Base-by-base conservation (phyloP, 1,139 yeast genomes). In the Geotrichum australiense region DNA sequence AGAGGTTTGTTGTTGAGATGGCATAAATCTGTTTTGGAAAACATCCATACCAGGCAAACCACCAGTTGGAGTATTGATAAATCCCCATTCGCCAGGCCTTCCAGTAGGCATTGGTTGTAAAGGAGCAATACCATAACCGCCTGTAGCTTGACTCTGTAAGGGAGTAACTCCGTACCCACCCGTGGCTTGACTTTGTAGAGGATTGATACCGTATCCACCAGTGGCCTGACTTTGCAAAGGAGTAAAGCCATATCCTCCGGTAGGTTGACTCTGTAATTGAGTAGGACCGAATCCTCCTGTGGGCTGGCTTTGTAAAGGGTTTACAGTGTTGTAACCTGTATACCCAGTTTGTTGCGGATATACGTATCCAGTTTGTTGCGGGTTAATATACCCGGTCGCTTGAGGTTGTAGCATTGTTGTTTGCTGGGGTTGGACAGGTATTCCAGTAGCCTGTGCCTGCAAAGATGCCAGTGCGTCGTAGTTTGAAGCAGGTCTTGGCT, bases 51-150 rank as follows among this genome's bases (percentile, higher is more conserved):
- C 91, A 1, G 91, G 89, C 32, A 80, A 69, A 2, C 84, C 85
- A 30, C 81, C 80, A 0, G 83, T 76, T 12, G 86, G 87, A 44
- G 74, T 75, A 25, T 80, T 75, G 32, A 77, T 80, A 64, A 80
- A 79, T 1, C 91, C 89, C 93, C 91, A 80, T 57, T 81, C 80
- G 16, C 91, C 91, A 0, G 89, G 91, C 50, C 69, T 71, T 5
- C 91, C 93, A 0, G 93, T 71, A 6, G 67, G 70, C 58, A 65
- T 71, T 23, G 73, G 56, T 42, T 53, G 55, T 20, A 68, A 52
- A 2, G 62, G 59, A 25, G 47, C 43, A 46, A 53, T 21, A 56
- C 48, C 31, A 19, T 50, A 49, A 7, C 35, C 35, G 24, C 60
- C 58, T 22, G 63, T 58, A 15, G 63, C 51, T 43, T 66, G 73